Base-by-base conservation (phyloP, 305 asterid species). In the Solanum hybrid region DNA sequence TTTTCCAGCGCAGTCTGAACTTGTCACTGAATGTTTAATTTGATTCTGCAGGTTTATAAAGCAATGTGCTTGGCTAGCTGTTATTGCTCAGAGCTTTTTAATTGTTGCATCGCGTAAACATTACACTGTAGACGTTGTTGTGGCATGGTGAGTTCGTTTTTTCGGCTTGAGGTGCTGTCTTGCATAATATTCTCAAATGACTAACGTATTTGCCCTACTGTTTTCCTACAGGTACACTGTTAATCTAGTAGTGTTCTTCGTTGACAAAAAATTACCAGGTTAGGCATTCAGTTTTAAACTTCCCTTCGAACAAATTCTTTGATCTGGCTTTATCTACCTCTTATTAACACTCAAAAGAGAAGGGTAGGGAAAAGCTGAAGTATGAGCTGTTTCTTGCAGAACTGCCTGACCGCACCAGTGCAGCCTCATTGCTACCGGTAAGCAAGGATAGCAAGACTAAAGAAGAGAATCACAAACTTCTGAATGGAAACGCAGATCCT, bases 91-190 rank as follows among this genome's bases (percentile, higher is more conserved):
- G 90, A 97, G 99, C 92, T 92, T 97, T 90, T 93, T 97, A 96
- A 97, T 97, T 31, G 93, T 97, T 82, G 99, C 99, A 37, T 96
- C 99, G 5, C 97, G 96, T 16, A 97, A 97, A 91, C 99, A 97
- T 93, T 97, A 97, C 91, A 94, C 97, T 6, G 99, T 97, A 22
- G 99, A 97, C 89, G 95, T 97, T 5, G 93, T 97, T 5, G 99
- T 97, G 92, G 99, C 99, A 91, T 97, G 99, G 98, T 97, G 93
- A 93, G 87, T 85, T 9, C 0, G 0, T 1, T 32, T 85, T 6
- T 56, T 11, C 7, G 8, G 5, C 77, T 34, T 9, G 32, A 86
- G 86, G 90, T 42, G 10, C 22, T 85, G 42, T 84, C 72, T 78
- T 80, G 31, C 27, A 17, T 34, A 13, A 32, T 37, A 22, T 24